Conservation (phyloP, 495 filamentous ascomycete species). For the Letharia lupina region DNA sequence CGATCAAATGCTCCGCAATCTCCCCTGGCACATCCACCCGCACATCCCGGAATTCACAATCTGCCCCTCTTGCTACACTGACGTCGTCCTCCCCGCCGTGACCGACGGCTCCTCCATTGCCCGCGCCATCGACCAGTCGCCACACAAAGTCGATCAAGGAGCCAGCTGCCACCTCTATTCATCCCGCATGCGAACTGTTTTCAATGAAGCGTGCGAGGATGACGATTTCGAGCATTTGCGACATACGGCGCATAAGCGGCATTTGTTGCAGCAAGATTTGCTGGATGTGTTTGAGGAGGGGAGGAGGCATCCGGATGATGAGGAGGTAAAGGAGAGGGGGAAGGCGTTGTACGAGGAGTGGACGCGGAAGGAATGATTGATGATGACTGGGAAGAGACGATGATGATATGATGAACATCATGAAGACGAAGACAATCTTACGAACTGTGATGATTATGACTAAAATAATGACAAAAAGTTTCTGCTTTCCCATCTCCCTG, state of each 20-base stretch:
- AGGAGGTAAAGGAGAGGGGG: slow-evolving; percentile 39
- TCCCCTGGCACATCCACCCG: slow-evolving; percentile 56
- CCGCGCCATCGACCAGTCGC: slow-evolving; percentile 36
- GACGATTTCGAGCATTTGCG: slow-evolving; percentile 48
- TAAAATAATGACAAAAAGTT: slow-evolving; percentile 8
- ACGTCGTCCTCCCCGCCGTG: slow-evolving; percentile 57
- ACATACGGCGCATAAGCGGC: slow-evolving; percentile 32
- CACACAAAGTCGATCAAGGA: slow-evolving; percentile 27
- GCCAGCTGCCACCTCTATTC: slow-evolving; percentile 67
- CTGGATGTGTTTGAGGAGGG: slow-evolving; percentile 37
- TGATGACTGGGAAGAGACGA: neutral
- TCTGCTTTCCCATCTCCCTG: too few relatives aligned
- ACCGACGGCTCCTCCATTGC: slow-evolving; percentile 45
- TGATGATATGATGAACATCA: neutral
- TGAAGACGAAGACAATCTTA: neutral
- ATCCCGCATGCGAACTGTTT: slow-evolving; percentile 61
- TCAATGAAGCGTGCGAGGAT: slow-evolving; percentile 48
- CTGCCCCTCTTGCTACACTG: slow-evolving; percentile 64
- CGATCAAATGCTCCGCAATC: slow-evolving; percentile 39
- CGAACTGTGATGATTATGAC: neutral
- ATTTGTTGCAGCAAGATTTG: slow-evolving; percentile 40
- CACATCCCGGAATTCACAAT: slow-evolving; percentile 55
- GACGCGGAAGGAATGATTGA: slow-evolving; percentile 45
- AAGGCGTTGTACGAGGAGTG: slow-evolving; percentile 45
- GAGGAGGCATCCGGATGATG: slow-evolving; percentile 35